Evolutionary conservation across 345 rosid genomes (phyloP).

Genomic region (Eucalyptus curtisii): DNA sequence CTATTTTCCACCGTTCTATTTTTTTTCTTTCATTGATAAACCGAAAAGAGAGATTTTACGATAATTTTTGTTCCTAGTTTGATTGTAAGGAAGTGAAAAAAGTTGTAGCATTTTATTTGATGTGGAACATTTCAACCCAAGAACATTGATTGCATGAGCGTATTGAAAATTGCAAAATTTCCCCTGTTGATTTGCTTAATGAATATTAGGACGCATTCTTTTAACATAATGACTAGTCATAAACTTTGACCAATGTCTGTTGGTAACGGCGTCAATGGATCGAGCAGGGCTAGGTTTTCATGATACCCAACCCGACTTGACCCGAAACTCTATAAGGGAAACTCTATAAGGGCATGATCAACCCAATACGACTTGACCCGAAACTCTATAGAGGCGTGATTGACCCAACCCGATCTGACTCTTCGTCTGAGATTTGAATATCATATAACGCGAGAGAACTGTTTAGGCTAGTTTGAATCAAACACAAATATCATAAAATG

Average conservation of each 20-base stretch:
- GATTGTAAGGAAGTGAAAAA: too few species aligned
- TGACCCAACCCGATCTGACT: accelerated
- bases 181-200: background rate
- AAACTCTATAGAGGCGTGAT: too few species aligned
- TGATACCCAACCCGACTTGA: too few species aligned
- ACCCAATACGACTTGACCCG: too few species aligned
- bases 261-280: too few species aligned
- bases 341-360: too few species aligned
- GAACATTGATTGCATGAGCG: background rate
- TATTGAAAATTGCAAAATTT: background rate
- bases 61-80: accelerated
- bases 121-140: background rate
- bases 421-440: too few species aligned
- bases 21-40: background rate
- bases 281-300: too few species aligned
- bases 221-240: background rate
- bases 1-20: background rate
- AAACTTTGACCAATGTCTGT: background rate
- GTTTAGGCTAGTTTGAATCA: too few species aligned
- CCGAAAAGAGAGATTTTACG: background rate
- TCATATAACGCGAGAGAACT: accelerated
- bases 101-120: background rate
- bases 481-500: too few species aligned
- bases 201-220: background rate
- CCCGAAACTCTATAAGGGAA: too few species aligned